phyloP scores from a whole-genome alignment of 169 alveolate species.

The Plasmodium cynomolgi region DNA sequence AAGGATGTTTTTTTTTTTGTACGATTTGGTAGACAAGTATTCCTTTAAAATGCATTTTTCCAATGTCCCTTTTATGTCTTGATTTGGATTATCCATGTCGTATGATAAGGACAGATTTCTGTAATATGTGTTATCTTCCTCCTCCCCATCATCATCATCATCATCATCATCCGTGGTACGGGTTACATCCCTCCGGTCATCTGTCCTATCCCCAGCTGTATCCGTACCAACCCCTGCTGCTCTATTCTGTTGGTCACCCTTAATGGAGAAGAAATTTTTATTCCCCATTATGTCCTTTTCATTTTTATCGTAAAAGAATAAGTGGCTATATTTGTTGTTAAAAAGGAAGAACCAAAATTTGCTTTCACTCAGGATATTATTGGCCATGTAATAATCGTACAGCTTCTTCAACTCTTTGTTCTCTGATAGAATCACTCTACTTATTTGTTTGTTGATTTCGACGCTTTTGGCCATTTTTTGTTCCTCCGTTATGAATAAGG shows the following conservation, averaged over 20 bases:
- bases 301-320: constrained; percentile 65
- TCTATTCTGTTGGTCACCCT: neutral
- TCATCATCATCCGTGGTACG: neutral
- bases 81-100: constrained; percentile 57
- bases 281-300: constrained; percentile 54
- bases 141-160: too few relatives aligned
- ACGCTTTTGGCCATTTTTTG: constrained; percentile 39
- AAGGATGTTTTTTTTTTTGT: constrained; percentile 30
- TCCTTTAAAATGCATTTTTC: constrained; percentile 66
- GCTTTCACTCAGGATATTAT: constrained; percentile 46
- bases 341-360: constrained; percentile 65
- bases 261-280: constrained; percentile 35
- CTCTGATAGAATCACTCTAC: constrained; percentile 41
- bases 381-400: constrained; percentile 57
- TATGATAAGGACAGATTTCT: constrained; percentile 9
- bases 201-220: neutral
- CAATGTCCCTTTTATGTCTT: constrained; percentile 68
- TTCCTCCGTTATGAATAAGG: constrained; percentile 59
- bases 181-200: neutral
- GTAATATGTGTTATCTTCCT: constrained; percentile 2
- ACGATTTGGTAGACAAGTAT: constrained; percentile 37
- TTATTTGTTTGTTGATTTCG: constrained; percentile 57
- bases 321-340: constrained; percentile 68
- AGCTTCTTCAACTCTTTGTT: constrained; percentile 58
- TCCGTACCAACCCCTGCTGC: neutral